Base-by-base conservation (phyloP, 106 monocot species). In the Phalaenopsis equestris region DNA sequence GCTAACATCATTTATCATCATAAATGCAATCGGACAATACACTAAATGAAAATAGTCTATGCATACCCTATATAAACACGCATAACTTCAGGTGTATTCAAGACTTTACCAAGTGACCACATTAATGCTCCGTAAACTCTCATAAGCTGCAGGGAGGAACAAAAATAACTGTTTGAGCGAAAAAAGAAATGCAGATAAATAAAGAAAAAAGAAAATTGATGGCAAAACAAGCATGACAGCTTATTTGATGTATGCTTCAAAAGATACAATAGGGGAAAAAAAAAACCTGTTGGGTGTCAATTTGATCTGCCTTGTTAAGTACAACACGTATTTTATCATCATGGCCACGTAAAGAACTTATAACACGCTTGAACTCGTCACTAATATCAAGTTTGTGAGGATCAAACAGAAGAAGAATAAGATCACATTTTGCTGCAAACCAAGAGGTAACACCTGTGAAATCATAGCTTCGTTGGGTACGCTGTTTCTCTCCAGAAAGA, bases 301-400 rank as follows among this genome's bases (percentile, higher is more conserved):
- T 87, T 86, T 97, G 97, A 68, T 97, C 94, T 21, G 97, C 93
- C 83, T 97, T 97, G 70, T 97, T 97, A 41, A 97, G 73, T 78
- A 97, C 94, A 37, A 97, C 92, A 67, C 97, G 97, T 78, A 97
- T 97, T 88, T 97, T 97, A 76, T 97, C 94, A 86, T 97, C 97
- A 76, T 97, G 97, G 16, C 97, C 97, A 70, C 86, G 94, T 43
- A 97, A 78, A 77, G 97, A 90, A 76, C 87, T 84, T 85, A 97
- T 97, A 14, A 97, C 97, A 78, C 92, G 94, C 77, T 97, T 97
- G 82, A 97, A 97, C 78, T 97, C 97, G 64, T 97, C 97, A 24
- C 97, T 97, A 72, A 97, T 92, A 56, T 97, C 97, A 55, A 97
- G 97, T 83, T 97, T 97, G 79, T 97, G 90, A 43, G 97, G 97